Conservation (phyloP, 2,329 filamentous ascomycete species). For the Aspergillus sp. region DNA sequence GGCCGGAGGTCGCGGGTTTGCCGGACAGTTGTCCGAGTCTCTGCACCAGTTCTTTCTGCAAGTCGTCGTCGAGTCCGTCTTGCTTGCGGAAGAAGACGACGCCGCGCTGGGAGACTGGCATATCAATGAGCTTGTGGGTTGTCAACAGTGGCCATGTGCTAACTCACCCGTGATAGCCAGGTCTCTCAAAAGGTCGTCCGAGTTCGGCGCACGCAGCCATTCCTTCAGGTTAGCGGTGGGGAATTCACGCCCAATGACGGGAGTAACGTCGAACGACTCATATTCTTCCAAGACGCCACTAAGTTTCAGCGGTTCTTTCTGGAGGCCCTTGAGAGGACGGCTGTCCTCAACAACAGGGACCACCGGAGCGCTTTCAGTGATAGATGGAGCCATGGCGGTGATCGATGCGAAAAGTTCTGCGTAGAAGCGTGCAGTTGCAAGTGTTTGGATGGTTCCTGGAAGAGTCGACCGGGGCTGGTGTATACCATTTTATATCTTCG, state of each 20-base stretch:
- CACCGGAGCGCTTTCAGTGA: slow-evolving; percentile 17
- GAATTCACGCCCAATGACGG: slow-evolving; percentile 52
- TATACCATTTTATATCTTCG: background rate
- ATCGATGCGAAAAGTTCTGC: background rate
- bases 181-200: slow-evolving; percentile 33
- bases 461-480: no score
- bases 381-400: slow-evolving; percentile 19
- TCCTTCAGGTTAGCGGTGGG: slow-evolving; percentile 47
- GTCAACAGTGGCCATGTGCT: background rate
- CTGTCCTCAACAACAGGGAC: slow-evolving; percentile 16
- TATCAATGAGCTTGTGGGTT: background rate
- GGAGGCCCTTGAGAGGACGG: slow-evolving; percentile 11
- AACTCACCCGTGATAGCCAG: slow-evolving; percentile 32
- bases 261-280: slow-evolving; percentile 49
- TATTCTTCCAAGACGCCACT: slow-evolving; percentile 43
- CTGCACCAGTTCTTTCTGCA: slow-evolving; percentile 54
- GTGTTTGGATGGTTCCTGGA: background rate
- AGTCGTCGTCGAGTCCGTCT: slow-evolving; percentile 46
- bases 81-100: slow-evolving; percentile 56
- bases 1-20: slow-evolving; percentile 44
- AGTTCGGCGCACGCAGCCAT: slow-evolving; percentile 38
- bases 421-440: no score
- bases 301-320: slow-evolving; percentile 34
- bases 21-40: slow-evolving; percentile 47
- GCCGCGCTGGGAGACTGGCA: slow-evolving; percentile 50